Base-by-base conservation (phyloP, 2,329 filamentous ascomycete genomes). In the Ophiognomonia clavigignenti-juglandacearum region DNA sequence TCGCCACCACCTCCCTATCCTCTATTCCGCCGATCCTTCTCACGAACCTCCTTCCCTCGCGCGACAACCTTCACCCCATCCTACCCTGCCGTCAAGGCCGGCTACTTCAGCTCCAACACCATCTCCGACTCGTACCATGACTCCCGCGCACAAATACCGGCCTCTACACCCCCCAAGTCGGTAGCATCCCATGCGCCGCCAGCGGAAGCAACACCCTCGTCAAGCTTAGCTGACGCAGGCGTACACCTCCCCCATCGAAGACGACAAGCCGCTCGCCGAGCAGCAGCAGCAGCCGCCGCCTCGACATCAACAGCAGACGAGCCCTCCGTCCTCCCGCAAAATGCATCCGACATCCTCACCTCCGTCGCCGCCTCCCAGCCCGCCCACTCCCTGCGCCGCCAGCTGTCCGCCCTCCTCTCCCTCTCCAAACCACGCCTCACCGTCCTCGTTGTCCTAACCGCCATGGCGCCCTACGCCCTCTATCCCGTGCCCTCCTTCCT, bases 361-460 rank as follows among this genome's bases (percentile, higher is more conserved):
- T 69, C 68, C 40, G 68, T 66, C 39, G 80, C 74, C 47, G 75
- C 71, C 39, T 66, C 66, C 40, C 74, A 72, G 45, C 77, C 71
- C 8, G 62, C 67, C 7, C 62, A 70, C 54, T 81, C 80, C 14
- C 48, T 78, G 43, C 77, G 78, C 20, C 87, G 90, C 48, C 77
- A 81, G 46, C 62, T 93, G 54, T 87, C 90, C 19, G 83, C 88
- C 24, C 89, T 89, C 59, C 83, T 98, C 53, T 88, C 93, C 22
- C 83, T 98, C 55, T 86, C 91, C n/a, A 98, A 98, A 64, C 93
- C 93, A 4, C 89, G 92, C 44, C 82, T 98, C 40, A 92, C 89
- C 7, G 86, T 95, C 57, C 82, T 98, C 39, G 86, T 98, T 52
- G 86, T 96, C 26, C 82, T 98, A 39, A 89, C 89, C 0, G 88